A percentile compares a stretch with the other conserved stretches of the same genome.
Evolutionary conservation across 106 monocot species (phyloP).

Genomic region (Amphibolis antarctica): DNA sequence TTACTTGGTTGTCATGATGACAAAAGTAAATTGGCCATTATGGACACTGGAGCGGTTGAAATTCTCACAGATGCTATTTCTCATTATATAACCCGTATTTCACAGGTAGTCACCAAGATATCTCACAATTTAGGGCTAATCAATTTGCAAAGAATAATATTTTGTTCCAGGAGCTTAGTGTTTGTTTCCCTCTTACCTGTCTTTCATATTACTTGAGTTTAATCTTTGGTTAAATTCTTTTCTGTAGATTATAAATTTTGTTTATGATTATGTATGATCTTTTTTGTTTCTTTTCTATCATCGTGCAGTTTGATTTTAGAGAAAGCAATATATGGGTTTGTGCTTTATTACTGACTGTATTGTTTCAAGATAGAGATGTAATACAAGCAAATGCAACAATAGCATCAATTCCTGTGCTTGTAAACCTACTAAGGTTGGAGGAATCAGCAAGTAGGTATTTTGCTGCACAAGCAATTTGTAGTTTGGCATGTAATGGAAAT

Average conservation of each 20-base stretch:
- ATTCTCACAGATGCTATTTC: conserved; percentile 68
- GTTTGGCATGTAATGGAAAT: conserved; percentile 73
- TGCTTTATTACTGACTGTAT: conserved; percentile 69
- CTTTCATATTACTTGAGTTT: neutral
- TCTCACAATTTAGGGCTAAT: neutral
- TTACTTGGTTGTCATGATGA: conserved; percentile 60
- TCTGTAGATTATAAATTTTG: neutral
- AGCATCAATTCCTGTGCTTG: conserved; percentile 72
- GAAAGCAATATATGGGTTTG: conserved; percentile 74
- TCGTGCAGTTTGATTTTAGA: conserved; percentile 57
- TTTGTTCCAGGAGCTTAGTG: too few relatives aligned
- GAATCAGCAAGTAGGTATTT: conserved; percentile 74
- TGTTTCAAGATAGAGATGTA: conserved; percentile 71
- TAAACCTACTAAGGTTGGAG: conserved; percentile 74
- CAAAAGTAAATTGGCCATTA: conserved; percentile 33
- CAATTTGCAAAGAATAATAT: neutral
- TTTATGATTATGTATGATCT: neutral
- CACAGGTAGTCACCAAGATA: conserved; percentile 39
- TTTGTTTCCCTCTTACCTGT: neutral
- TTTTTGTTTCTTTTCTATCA: neutral
- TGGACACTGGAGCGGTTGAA: conserved; percentile 77
- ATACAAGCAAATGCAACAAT: conserved; percentile 51
- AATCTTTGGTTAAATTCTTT: neutral
- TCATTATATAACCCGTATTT: conserved; percentile 38
- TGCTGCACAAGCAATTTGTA: conserved; percentile 87